Percentiles rank a stretch among this genome's conserved stretches.
Conservation (phyloP, 1,139 yeast genomes). For the Geotrichum phurueaensis region DNA sequence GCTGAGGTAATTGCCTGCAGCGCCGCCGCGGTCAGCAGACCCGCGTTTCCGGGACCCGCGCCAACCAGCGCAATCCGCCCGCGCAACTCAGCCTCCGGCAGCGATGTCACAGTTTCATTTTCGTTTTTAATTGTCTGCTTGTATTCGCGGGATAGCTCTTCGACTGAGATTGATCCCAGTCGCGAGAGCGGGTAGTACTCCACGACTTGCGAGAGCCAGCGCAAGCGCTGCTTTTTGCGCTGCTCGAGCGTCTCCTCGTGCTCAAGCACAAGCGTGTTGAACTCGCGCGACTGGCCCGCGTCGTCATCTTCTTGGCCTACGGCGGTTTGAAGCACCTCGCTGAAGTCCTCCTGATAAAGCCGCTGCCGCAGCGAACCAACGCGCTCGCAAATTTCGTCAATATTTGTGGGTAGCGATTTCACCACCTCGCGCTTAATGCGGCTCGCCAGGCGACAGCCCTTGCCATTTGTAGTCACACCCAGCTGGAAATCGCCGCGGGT, state of each 20-base stretch:
- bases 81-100: slow-evolving; percentile 17
- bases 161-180: slow-evolving; percentile 52
- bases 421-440: slow-evolving; percentile 72
- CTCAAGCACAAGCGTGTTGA: slow-evolving; percentile 60
- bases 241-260: slow-evolving; percentile 43
- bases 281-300: slow-evolving; percentile 50
- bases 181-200: slow-evolving; percentile 79
- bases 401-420: slow-evolving; percentile 58
- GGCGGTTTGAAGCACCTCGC: slow-evolving; percentile 29
- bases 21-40: slow-evolving; percentile 81
- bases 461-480: slow-evolving; percentile 82
- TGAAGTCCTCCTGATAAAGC: slow-evolving; percentile 51
- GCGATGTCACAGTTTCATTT: background rate
- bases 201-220: slow-evolving; percentile 87
- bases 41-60: slow-evolving; percentile 88
- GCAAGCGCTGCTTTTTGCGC: slow-evolving; percentile 58
- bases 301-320: slow-evolving; percentile 68
- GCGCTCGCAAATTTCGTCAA: slow-evolving; percentile 61
- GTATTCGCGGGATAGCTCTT: slow-evolving; percentile 49
- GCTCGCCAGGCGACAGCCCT: slow-evolving; percentile 82
- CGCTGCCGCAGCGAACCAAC: slow-evolving; percentile 59
- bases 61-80: slow-evolving; percentile 80
- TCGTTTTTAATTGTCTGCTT: slow-evolving; percentile 16
- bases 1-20: slow-evolving; percentile 73
- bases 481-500: slow-evolving; percentile 69